These are phyloP conservation scores for Capsella bursapastoris DNA, from an alignment of 345 rosid species.

Conservation along the genomic window DNA sequence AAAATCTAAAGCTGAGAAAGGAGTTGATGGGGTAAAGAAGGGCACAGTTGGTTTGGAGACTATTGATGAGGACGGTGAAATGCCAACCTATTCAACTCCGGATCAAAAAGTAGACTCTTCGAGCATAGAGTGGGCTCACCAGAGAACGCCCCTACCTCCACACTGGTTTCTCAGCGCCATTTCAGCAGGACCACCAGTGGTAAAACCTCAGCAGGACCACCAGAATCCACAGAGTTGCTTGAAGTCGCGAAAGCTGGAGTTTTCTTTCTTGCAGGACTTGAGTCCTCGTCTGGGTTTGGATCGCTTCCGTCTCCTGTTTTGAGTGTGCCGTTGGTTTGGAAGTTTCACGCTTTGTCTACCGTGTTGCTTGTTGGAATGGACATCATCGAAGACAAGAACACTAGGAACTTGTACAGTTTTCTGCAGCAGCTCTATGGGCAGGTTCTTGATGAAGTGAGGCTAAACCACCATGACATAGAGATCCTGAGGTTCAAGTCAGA, in stretches of 20 bases:
- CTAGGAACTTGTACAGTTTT: conserved; percentile 60
- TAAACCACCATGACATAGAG: conserved; percentile 37
- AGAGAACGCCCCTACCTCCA: conserved; percentile 81
- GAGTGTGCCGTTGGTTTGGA: conserved; percentile 75
- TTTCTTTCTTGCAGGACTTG: conserved; percentile 80
- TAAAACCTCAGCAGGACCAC: conserved; percentile 45
- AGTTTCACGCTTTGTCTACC: conserved; percentile 80
- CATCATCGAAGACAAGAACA: conserved; percentile 71
- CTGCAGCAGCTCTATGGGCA: conserved; percentile 80
- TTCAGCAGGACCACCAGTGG: conserved; percentile 49
- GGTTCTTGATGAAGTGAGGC: conserved; percentile 58
- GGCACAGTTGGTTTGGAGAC: conserved; percentile 60
- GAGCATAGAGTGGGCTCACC: conserved; percentile 75
- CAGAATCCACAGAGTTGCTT: conserved; percentile 46
- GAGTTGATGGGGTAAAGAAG: conserved; percentile 41
- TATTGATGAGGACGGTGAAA: conserved; percentile 71
- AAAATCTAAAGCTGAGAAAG: conserved; percentile 51
- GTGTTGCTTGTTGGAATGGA: conserved; percentile 73
- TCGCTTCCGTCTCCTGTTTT: conserved; percentile 55
- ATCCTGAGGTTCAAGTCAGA: conserved; percentile 71
- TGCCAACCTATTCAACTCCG: conserved; percentile 49
- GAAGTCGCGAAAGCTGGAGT: conserved; percentile 77
- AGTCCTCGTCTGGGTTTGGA: conserved; percentile 58
- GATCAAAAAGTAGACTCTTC: conserved; percentile 43
- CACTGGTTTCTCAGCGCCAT: conserved; percentile 97